Base-by-base conservation (phyloP, 192 early-diverging fungal species). In the Gryganskiella cystojenkinii region DNA sequence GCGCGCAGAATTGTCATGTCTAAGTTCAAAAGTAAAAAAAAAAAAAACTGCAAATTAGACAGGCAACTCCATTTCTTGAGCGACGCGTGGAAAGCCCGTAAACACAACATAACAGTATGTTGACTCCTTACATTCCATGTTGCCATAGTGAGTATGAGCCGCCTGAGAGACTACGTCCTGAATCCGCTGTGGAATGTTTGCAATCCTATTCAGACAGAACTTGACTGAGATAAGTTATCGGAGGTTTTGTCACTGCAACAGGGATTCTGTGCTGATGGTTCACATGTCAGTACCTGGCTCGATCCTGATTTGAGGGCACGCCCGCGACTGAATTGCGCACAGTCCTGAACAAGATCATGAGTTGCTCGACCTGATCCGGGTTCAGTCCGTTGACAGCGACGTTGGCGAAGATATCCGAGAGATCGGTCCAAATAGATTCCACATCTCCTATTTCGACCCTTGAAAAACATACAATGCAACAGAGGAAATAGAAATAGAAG, bases 1-100 rank as follows among this genome's bases (percentile, higher is more conserved):
- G 82, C 80, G 31, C 79, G 58, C 7, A 76, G 57, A 64, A 82
- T 56, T 57, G 64, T 66, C n/a, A 75, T 68, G 56, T 79, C 82
- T 83, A 59, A 3, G 40, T 24, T 30, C 33, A 11, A 4, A 44
- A 9, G 13, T 13, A 24, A 27, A 44, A 14, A 37, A 59, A 24
- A 31, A 35, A 25, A 37, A 19, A 35, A 4, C 1, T 40, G 35
- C 6, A 19, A 34, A 49, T 49, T 50, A 50, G 61, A 8, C 2
- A n/a, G 46, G 40, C 8, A 14, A 1, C 35, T 58, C 19, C n/a
- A n/a, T n/a, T n/a, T n/a, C n/a, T n/a, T n/a, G n/a, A n/a, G n/a
- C n/a, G n/a, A n/a, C n/a, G n/a, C n/a, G n/a, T n/a, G n/a, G n/a
- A n/a, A n/a, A n/a, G n/a, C n/a, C n/a, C n/a, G n/a, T n/a, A n/a